Conservation (phyloP, 768 basidiomycete genomes). For the Mycena alexandri region DNA sequence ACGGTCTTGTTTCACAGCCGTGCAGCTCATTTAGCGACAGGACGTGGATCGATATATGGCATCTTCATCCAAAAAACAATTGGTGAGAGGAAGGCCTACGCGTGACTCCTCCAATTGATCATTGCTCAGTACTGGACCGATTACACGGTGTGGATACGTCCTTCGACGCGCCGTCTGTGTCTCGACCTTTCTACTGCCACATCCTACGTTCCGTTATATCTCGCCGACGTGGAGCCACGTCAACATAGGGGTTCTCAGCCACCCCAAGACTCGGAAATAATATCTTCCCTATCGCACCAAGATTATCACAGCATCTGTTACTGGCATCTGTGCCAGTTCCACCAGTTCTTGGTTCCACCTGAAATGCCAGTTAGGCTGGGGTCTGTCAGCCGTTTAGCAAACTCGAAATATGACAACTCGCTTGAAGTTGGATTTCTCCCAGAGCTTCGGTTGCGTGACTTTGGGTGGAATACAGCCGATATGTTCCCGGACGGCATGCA, state of each 20-base stretch:
- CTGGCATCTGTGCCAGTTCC: conserved; percentile 9
- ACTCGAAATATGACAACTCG: neutral
- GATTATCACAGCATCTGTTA: conserved; percentile 7
- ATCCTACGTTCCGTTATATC: neutral
- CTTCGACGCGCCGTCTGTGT: neutral
- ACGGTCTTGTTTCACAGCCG: neutral
- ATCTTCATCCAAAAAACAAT: neutral
- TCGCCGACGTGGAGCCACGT: neutral
- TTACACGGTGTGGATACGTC: conserved; percentile 10
- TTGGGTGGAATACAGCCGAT: neutral
- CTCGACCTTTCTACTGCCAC: conserved; percentile 5
- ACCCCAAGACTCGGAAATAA: conserved; percentile 3
- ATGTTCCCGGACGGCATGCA: neutral
- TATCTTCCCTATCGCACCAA: conserved; percentile 9
- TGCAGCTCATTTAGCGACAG: conserved; percentile 2
- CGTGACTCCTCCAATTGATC: neutral
- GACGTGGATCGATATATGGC: conserved; percentile 10
- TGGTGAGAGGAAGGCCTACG: neutral
- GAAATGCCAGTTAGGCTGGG: neutral
- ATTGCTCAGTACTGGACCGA: conserved; percentile 7
- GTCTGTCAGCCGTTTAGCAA: neutral
- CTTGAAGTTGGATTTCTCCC: conserved; percentile 1
- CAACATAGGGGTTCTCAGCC: neutral
- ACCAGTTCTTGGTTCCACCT: conserved; percentile 2
- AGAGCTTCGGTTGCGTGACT: neutral